A percentile compares a stretch with the other conserved stretches of the same genome.
Evolutionary conservation across 495 filamentous ascomycete genomes (phyloP).

Genomic region (Lophium mytilinum): DNA sequence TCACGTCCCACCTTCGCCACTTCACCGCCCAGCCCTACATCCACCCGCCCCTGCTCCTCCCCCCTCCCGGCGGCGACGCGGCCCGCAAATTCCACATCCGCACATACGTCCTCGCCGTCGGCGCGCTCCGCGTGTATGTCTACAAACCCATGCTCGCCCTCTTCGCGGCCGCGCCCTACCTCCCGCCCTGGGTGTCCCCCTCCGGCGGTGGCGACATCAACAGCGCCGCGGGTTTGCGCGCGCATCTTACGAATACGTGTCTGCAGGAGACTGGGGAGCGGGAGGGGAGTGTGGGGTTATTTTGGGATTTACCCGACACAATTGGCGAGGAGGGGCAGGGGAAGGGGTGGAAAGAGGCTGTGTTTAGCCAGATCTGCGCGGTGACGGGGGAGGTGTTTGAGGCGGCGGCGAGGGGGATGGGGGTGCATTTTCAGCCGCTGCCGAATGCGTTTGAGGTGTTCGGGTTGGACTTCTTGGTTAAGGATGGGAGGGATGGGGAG

Average conservation of each 20-base stretch:
- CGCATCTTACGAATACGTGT: conserved; percentile 90
- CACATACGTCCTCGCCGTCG: conserved; percentile 76
- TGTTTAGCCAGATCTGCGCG: conserved; percentile 65
- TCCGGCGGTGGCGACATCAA: conserved; percentile 1
- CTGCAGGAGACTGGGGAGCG: conserved; percentile 56
- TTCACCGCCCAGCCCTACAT: conserved; percentile 97
- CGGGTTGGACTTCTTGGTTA: conserved; percentile 84
- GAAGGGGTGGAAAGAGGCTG: conserved; percentile 45
- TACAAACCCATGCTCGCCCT: conserved; percentile 87
- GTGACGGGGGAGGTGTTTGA: conserved; percentile 71
- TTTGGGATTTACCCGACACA: conserved; percentile 55
- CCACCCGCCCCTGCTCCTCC: conserved; percentile 72
- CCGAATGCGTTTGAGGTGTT: conserved; percentile 86
- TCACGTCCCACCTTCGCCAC: conserved; percentile 86
- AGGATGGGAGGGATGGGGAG: conserved; percentile 26
- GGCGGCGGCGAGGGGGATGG: conserved; percentile 73
- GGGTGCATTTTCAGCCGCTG: conserved; percentile 80
- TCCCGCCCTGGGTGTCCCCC: conserved; percentile 27
- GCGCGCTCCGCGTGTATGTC: conserved; percentile 72
- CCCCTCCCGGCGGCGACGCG: conserved; percentile 31
- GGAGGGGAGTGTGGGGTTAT: conserved; percentile 56
- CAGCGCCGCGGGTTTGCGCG: conserved; percentile 42
- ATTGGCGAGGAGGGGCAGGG: background rate
- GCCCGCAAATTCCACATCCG: conserved; percentile 89
- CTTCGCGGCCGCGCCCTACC: conserved; percentile 69